phyloP scores from a whole-genome alignment of 2,329 filamentous ascomycete species.

The Cladobotryum protrusum region DNA sequence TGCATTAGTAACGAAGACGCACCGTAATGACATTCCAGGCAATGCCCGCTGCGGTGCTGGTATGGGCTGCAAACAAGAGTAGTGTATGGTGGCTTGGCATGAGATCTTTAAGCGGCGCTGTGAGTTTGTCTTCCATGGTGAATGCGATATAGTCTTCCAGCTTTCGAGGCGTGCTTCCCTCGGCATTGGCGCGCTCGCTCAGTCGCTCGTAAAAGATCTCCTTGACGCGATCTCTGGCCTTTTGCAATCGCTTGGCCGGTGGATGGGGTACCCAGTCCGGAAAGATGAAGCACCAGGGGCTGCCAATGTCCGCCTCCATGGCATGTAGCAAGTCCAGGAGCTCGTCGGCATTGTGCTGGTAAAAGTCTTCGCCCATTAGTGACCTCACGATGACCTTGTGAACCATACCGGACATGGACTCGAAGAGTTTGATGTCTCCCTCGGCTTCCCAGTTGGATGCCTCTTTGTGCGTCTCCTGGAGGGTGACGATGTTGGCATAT shows the following conservation, averaged over 20 bases:
- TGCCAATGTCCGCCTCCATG: slow-evolving; percentile 14
- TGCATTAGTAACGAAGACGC: neutral
- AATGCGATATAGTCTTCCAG: slow-evolving; percentile 16
- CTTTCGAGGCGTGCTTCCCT: neutral
- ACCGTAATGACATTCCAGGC: slow-evolving; percentile 16
- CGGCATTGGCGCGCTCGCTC: slow-evolving; percentile 5
- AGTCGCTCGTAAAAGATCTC: slow-evolving; percentile 16
- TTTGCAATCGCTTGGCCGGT: slow-evolving; percentile 8
- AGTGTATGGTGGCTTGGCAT: slow-evolving; percentile 13
- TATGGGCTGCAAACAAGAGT: slow-evolving; percentile 16
- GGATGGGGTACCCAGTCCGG: slow-evolving; percentile 14
- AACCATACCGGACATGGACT: slow-evolving; percentile 9
- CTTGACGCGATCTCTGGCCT: slow-evolving; percentile 12
- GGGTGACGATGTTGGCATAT: slow-evolving; percentile 8
- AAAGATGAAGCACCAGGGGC: slow-evolving; percentile 9
- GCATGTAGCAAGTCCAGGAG: slow-evolving; percentile 11
- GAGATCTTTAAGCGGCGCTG: slow-evolving; percentile 9
- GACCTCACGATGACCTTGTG: slow-evolving; percentile 12
- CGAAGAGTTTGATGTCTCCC: slow-evolving; percentile 9
- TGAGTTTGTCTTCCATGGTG: slow-evolving; percentile 12
- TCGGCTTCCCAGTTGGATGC: slow-evolving; percentile 11
- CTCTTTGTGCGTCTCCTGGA: slow-evolving; percentile 14
- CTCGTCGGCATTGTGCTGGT: slow-evolving; percentile 10
- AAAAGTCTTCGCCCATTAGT: slow-evolving; percentile 18
- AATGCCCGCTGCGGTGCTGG: slow-evolving; percentile 11